phyloP scores from a whole-genome alignment of 2,329 filamentous ascomycete genomes.

The Aspergillus brunneoviolaceus region DNA sequence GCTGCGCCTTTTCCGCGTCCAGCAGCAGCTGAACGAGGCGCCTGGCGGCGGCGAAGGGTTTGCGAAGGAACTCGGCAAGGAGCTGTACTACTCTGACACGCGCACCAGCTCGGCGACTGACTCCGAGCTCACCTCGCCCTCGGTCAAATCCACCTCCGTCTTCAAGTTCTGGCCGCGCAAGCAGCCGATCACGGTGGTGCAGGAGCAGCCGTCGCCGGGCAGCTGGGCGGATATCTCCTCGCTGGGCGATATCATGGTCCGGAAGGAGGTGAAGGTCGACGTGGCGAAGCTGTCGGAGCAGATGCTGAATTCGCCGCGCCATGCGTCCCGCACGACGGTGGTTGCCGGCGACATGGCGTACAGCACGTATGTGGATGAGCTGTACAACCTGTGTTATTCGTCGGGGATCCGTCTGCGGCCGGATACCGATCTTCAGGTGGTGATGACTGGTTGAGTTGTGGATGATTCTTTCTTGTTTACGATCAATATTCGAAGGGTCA shows the following conservation, averaged over 20 bases:
- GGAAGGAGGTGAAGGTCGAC: constrained; percentile 61
- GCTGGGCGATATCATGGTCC: constrained; percentile 62
- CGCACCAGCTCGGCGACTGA: constrained; percentile 27
- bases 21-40: constrained; percentile 61
- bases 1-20: constrained; percentile 64
- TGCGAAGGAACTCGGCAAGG: constrained; percentile 59
- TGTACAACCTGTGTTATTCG: constrained; percentile 41
- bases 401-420: constrained; percentile 30
- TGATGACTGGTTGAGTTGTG: not conserved
- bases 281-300: constrained; percentile 32
- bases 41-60: constrained; percentile 60
- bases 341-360: constrained; percentile 25
- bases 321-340: constrained; percentile 26
- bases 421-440: constrained; percentile 19
- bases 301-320: constrained; percentile 16
- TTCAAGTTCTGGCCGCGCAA: constrained; percentile 26
- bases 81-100: constrained; percentile 52
- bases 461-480: not conserved
- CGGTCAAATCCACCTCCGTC: constrained; percentile 22
- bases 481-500: not conserved
- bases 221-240: constrained; percentile 21
- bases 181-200: not conserved
- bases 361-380: constrained; percentile 50
- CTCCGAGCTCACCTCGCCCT: constrained; percentile 21
- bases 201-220: constrained; percentile 18